phyloP scores from a whole-genome alignment of 306 rosid genomes.

The Quercus robur region DNA sequence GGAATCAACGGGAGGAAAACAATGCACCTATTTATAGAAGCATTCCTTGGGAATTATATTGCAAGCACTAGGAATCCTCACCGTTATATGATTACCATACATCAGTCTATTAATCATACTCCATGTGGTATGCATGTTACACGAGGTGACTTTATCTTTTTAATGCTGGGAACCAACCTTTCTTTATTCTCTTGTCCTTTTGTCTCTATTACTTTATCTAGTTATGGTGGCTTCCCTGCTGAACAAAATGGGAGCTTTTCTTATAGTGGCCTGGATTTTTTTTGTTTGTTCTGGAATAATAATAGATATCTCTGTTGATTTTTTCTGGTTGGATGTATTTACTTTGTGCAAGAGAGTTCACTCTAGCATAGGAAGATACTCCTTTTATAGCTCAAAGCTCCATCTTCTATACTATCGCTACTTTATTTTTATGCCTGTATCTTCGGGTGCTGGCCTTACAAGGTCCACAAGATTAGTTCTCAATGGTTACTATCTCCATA shows the following conservation, averaged over 20 bases:
- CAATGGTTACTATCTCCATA: neutral
- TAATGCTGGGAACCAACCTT: neutral
- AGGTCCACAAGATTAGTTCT: neutral
- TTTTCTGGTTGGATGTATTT: neutral
- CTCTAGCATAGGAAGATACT: neutral
- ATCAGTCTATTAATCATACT: neutral
- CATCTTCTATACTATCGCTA: neutral
- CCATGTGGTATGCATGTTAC: slow-evolving; percentile 18
- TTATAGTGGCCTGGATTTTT: neutral
- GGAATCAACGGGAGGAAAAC: too few species aligned
- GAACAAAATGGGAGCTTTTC: slow-evolving; percentile 13
- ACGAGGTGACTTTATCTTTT: neutral
- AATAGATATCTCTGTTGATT: neutral
- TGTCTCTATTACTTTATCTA: slow-evolving; percentile 4
- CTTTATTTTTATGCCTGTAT: neutral
- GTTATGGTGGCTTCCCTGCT: slow-evolving; percentile 14
- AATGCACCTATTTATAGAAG: neutral
- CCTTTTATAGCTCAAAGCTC: neutral
- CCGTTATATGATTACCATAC: too few species aligned
- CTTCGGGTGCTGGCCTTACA: neutral
- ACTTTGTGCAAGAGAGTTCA: neutral
- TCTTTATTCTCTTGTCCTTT: neutral
- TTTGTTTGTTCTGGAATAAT: neutral
- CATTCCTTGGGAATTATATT: neutral
- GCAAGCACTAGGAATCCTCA: too few species aligned